A percentile compares a stretch with the other conserved stretches of the same genome.
Conservation (phyloP, 805 yeast genomes). For the Candida stauntonica region DNA sequence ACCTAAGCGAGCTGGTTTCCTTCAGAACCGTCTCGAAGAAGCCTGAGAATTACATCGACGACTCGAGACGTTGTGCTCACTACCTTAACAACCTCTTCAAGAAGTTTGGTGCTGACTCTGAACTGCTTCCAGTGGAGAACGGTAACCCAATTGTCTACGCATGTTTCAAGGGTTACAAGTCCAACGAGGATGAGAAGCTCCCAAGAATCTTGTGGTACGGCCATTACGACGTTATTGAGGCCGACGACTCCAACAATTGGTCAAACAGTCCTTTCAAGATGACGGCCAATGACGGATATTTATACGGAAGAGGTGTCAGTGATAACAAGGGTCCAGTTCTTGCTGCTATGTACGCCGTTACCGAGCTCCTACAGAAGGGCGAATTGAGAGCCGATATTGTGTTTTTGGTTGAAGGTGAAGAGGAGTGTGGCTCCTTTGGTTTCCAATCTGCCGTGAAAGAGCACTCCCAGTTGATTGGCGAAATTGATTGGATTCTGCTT, state of each 20-base stretch:
- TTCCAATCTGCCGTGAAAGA: conserved; percentile 62
- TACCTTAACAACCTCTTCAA: conserved; percentile 58
- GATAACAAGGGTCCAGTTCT: conserved; percentile 93
- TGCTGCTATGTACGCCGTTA: conserved; percentile 84
- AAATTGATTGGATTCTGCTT: conserved; percentile 82
- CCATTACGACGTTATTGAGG: conserved; percentile 92
- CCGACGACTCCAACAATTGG: conserved; percentile 63
- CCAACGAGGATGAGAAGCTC: conserved; percentile 7
- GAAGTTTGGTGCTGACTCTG: conserved; percentile 66
- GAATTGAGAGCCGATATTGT: conserved; percentile 67
- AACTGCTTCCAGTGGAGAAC: conserved; percentile 64
- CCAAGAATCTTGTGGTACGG: conserved; percentile 82
- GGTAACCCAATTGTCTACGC: conserved; percentile 88
- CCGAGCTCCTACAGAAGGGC: conserved; percentile 52
- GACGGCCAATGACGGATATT: conserved; percentile 75
- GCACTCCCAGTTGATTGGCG: conserved; percentile 52
- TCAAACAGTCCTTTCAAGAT: conserved; percentile 71
- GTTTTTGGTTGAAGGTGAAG: conserved; percentile 91
- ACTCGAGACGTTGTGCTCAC: conserved; percentile 83
- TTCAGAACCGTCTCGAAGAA: conserved; percentile 75
- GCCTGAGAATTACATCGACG: conserved; percentile 65
- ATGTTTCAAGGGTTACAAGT: conserved; percentile 47
- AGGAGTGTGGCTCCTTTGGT: conserved; percentile 89
- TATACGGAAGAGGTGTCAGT: conserved; percentile 89
- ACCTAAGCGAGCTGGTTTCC: conserved; percentile 57